A percentile compares a stretch with the other conserved stretches of the same genome.
Evolutionary conservation across 2,329 filamentous ascomycete genomes (phyloP).

Genomic region (Sphaerulina vaccinii): DNA sequence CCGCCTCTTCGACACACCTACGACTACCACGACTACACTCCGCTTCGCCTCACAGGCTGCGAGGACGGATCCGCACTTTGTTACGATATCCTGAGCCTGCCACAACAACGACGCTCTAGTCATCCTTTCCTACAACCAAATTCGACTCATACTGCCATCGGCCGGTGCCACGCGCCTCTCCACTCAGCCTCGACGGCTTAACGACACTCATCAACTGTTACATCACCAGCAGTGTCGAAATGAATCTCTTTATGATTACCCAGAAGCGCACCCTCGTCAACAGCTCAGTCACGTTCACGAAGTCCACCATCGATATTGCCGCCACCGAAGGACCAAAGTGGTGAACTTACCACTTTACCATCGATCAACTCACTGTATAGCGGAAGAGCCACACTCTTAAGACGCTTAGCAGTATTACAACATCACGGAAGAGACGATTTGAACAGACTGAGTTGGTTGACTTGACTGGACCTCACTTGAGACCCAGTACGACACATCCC

Average conservation of each 20-base stretch:
- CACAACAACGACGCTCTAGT: slow-evolving; percentile 8
- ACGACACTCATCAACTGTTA: slow-evolving; percentile 19
- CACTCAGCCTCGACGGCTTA: slow-evolving; percentile 26
- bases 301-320: slow-evolving; percentile 28
- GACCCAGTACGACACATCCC: neutral
- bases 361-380: slow-evolving; percentile 9
- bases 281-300: slow-evolving; percentile 27
- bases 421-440: slow-evolving; percentile 24
- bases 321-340: slow-evolving; percentile 20
- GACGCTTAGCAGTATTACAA: slow-evolving; percentile 4
- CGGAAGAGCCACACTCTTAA: slow-evolving; percentile 8
- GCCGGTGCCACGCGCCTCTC: slow-evolving; percentile 6
- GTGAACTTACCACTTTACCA: slow-evolving; percentile 18
- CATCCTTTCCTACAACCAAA: neutral
- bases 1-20: neutral
- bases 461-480: neutral
- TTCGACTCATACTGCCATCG: slow-evolving; percentile 4
- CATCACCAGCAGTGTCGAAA: slow-evolving; percentile 23
- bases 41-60: slow-evolving; percentile 17
- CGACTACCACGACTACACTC: neutral
- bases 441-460: slow-evolving; percentile 18
- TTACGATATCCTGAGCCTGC: slow-evolving; percentile 18
- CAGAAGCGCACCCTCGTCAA: slow-evolving; percentile 26
- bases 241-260: slow-evolving; percentile 26
- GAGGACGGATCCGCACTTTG: slow-evolving; percentile 19